Base-by-base conservation (phyloP, 768 basidiomycete species). In the Phlegmacium glaucopus region DNA sequence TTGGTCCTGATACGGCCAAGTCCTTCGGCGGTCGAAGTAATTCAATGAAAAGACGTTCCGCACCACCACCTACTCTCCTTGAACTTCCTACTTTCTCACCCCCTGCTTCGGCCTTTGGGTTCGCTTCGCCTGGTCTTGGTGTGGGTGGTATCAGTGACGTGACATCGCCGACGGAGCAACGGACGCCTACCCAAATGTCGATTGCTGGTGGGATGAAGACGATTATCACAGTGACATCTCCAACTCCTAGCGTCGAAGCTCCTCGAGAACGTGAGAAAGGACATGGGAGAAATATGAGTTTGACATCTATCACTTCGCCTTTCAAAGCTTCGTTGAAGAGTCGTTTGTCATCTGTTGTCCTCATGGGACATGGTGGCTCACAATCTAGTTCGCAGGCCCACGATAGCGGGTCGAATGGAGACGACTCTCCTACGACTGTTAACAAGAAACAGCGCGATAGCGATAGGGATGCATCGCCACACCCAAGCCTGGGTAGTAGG, bases 301-400 rank as follows among this genome's bases (percentile, higher is more conserved):
- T 66, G 22, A 60, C 61, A 1, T 53, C 57, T 12, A 59, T 63
- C 30, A 49, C 61, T 13, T 53, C 50, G 10, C 59, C 62, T 8
- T 54, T 65, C 45, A 65, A 61, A 43, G 46, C 57, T 9, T 55
- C 62, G n/a, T 44, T 65, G 49, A 57, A 48, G 50, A 59, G 51
- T 32, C 51, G 59, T 6, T 22, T 66, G n/a, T 61, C 62, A 13
- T 52, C 56, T 4, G 48, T 55, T 29, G 47, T 60, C 4, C 45
- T 38, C 27, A 45, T 40, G 16, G 45, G 42, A 9, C 29, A 38
- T 25, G 26, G 38, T 7, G 12, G 18, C 22, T 22, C 22, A 22
- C 22, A 22, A 22, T 22, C 22, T 5, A 22, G 5, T 22, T 22
- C 22, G 3, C 22, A 22, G 22, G 22, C 22, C 22, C 5, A 22